Conservation (phyloP, 805 yeast genomes). For the Zygotorulaspora chibaensis region DNA sequence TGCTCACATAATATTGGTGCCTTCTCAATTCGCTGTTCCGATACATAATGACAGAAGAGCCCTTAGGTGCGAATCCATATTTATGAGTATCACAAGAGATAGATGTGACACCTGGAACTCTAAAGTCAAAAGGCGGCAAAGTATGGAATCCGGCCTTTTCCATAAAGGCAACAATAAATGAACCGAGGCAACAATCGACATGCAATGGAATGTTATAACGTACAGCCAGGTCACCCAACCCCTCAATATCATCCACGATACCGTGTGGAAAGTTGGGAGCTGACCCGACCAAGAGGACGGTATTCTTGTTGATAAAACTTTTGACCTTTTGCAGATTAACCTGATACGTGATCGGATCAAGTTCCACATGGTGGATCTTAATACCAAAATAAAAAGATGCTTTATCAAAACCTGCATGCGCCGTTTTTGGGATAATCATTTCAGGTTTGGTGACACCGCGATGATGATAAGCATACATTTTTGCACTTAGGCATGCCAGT, state of each 20-base stretch:
- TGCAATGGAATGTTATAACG: constrained; percentile 76
- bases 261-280: constrained; percentile 99
- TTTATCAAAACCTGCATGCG: constrained; percentile 93
- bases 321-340: constrained; percentile 63
- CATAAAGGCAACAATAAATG: constrained; percentile 80
- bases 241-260: constrained; percentile 81
- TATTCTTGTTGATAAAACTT: constrained; percentile 66
- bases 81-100: constrained; percentile 99
- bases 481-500: constrained; percentile 82
- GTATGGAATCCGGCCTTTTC: constrained; percentile 52
- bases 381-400: constrained; percentile 90
- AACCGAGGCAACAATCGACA: constrained; percentile 94
- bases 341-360: constrained; percentile 62
- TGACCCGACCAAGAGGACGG: constrained; percentile 83
- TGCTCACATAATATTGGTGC: constrained; percentile 76
- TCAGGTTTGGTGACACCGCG: constrained; percentile 71
- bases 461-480: constrained; percentile 60
- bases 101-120: constrained; percentile 90
- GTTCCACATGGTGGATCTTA: constrained; percentile 71
- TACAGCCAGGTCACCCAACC: constrained; percentile 57
- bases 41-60: constrained; percentile 90
- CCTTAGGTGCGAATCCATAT: constrained; percentile 98
- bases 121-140: constrained; percentile 65
- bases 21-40: constrained; percentile 61
- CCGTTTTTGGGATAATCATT: constrained; percentile 80